A percentile compares a stretch with the other conserved stretches of the same genome.
Conservation (phyloP, 768 basidiomycete genomes). For the Dioszegia hungarica region DNA sequence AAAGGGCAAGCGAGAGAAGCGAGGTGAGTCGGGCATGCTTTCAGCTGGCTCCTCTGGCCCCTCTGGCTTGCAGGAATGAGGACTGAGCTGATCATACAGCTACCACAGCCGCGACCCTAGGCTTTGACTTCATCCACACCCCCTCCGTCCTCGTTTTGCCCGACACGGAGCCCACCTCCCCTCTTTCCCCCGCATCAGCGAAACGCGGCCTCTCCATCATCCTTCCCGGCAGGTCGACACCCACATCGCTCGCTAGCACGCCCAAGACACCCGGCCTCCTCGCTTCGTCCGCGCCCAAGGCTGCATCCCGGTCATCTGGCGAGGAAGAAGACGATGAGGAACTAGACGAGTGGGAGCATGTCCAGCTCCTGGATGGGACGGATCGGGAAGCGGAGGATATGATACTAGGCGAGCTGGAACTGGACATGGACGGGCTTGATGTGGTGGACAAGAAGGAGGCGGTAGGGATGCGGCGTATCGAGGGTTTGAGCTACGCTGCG, state of each 20-base stretch:
- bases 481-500: conserved; percentile 13
- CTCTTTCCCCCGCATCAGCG: background rate
- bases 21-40: conserved; percentile 28
- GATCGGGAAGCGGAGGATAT: conserved; percentile 29
- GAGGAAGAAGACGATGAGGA: conserved; percentile 9
- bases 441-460: background rate
- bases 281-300: background rate
- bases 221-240: background rate
- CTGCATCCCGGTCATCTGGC: background rate
- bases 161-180: conserved; percentile 8
- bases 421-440: conserved; percentile 16
- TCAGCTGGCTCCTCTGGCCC: too few species aligned
- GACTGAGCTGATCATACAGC: conserved; percentile 13
- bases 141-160: conserved; percentile 32
- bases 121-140: conserved; percentile 42
- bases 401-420: conserved; percentile 34
- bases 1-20: conserved; percentile 32
- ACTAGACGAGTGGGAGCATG: conserved; percentile 18
- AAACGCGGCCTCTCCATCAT: background rate
- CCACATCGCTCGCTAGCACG: background rate
- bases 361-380: background rate
- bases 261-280: conserved; percentile 13
- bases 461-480: background rate
- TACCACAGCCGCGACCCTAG: conserved; percentile 37
- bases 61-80: background rate